These are phyloP conservation scores for Termitomyces titanicus DNA, from an alignment of 768 basidiomycete species.

Conservation along the genomic window DNA sequence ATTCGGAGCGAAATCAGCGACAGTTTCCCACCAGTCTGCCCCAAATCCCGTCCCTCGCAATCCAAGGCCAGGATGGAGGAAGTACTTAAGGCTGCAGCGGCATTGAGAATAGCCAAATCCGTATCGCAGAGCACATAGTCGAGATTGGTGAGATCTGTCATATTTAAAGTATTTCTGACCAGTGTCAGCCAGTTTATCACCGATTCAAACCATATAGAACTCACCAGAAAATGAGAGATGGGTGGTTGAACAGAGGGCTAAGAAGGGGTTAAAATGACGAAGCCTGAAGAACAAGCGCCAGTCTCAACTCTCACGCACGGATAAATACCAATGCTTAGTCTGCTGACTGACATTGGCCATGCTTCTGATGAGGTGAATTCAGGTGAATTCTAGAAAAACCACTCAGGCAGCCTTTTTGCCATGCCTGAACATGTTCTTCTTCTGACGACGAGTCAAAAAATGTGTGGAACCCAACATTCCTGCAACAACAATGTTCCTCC, in stretches of 20 bases:
- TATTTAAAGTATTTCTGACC: neutral
- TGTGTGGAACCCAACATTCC: too few relatives aligned
- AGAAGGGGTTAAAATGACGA: too few relatives aligned
- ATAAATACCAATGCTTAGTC: neutral
- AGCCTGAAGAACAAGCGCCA: neutral
- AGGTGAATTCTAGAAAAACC: neutral
- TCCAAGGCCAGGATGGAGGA: constrained; percentile 10
- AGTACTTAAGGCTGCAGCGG: neutral
- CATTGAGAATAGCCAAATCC: neutral
- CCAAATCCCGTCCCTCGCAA: constrained; percentile 12
- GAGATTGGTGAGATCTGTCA: neutral
- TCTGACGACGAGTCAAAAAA: too few relatives aligned
- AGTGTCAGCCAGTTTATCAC: neutral
- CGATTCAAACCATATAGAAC: neutral
- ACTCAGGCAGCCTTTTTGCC: neutral
- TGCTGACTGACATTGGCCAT: neutral
- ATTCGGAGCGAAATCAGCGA: constrained; percentile 7
- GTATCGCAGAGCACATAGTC: constrained; percentile 7
- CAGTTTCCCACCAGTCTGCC: neutral
- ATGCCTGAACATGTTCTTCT: neutral
- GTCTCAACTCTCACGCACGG: neutral
- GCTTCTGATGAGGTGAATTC: neutral
- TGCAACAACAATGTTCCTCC: too few relatives aligned
- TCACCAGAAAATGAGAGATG: neutral
- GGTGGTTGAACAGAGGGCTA: neutral